These are phyloP conservation scores for Jaapia argillacea DNA, from an alignment of 768 basidiomycete species.

Conservation along the genomic window DNA sequence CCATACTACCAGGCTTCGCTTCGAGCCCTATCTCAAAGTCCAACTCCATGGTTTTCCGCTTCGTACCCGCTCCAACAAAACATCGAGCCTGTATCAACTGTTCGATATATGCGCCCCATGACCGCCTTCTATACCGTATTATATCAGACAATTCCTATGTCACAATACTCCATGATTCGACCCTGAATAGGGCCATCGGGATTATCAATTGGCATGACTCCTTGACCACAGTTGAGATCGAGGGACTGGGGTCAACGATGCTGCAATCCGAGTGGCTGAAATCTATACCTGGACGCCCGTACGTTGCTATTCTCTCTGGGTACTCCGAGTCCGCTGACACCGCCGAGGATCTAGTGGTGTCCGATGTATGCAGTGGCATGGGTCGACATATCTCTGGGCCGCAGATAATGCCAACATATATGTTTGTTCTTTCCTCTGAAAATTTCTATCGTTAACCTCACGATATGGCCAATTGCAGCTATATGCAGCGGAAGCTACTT, in stretches of 20 bases:
- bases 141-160: not conserved
- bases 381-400: not conserved
- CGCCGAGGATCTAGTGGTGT: too few species aligned
- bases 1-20: conserved; percentile 10
- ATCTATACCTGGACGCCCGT: too few species aligned
- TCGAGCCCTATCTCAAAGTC: not conserved
- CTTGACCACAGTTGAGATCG: not conserved
- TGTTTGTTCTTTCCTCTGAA: not conserved
- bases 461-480: not conserved
- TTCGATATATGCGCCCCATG: not conserved
- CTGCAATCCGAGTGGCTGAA: too few species aligned
- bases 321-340: too few species aligned
- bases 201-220: not conserved
- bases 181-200: not conserved
- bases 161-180: not conserved
- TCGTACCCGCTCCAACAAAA: not conserved
- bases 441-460: not conserved
- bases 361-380: not conserved
- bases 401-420: not conserved
- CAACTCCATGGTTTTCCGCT: not conserved
- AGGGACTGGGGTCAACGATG: too few species aligned
- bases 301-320: too few species aligned
- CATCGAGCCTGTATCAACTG: not conserved
- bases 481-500: not conserved
- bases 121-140: not conserved